Evolutionary conservation across 179 eudicot genomes (phyloP), one percentile per base, ranked within the genome.

Genomic region (Silene noctiflora): DNA sequence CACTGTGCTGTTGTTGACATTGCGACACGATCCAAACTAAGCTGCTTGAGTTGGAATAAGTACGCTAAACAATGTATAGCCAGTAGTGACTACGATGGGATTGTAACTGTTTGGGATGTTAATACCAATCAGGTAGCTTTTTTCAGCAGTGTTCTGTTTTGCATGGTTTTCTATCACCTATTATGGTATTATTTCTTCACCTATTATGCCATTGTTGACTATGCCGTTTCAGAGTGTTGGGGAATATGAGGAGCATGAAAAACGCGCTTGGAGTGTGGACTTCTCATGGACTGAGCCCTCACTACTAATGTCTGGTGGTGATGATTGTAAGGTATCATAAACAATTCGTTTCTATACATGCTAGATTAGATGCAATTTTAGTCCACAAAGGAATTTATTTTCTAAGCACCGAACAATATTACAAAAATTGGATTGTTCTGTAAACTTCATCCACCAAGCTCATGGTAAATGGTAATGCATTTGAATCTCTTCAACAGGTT

Each of bases 211-310:
- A 62, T 21, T 56, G 61, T 25, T 78, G 58, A 58, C 72, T 63
- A 68, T 68, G 71, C 9, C 55, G 11, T 35, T 72, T 46, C 72
- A 94, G 98, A 94, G 98, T 85, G 83, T 94, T 53, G 87, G 91
- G 86, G 98, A 94, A 85, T 94, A 92, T 51, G 98, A 94, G 80
- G 98, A 94, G 89, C 98, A 94, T 82, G 98, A 94, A 81, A 94
- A 94, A 83, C 88, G 98, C 68, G 96, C 97, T 67, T 94, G 98
- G 98, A 90, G 97, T 85, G 92, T 94, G 76, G 98, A 94, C 77
- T 94, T 94, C 81, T 91, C 98, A 42, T 80, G 83, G 60, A 85
- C 89, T 31, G 92, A 92, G 69, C 98, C 98, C 39, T 89, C 98
- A 14, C 87, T 94, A 88, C 87, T 94, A 73, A 90, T 94, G 44